Conservation (phyloP, 2,329 filamentous ascomycete genomes). For the Sphaerulina vaccinii region DNA sequence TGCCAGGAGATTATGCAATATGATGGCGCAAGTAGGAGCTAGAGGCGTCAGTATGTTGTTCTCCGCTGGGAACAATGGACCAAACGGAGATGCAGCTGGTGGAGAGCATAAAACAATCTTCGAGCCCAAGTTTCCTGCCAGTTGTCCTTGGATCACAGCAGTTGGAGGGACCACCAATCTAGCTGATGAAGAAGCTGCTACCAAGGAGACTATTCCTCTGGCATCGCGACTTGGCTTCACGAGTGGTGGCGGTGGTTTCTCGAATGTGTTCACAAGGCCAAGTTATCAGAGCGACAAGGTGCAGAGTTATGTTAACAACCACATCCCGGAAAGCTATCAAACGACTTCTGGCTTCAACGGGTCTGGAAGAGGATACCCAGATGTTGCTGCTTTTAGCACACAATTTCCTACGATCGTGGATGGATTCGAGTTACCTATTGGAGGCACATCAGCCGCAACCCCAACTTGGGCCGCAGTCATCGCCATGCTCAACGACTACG, state of each 20-base stretch:
- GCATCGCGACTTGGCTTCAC: slow-evolving; percentile 20
- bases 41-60: slow-evolving; percentile 63
- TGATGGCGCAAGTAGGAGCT: slow-evolving; percentile 64
- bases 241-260: slow-evolving; percentile 42
- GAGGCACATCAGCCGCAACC: slow-evolving; percentile 52
- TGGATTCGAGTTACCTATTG: slow-evolving; percentile 31
- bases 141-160: slow-evolving; percentile 48
- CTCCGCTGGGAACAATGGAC: slow-evolving; percentile 60
- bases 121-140: slow-evolving; percentile 47
- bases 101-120: slow-evolving; percentile 47
- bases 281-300: slow-evolving; percentile 44
- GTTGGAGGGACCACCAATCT: slow-evolving; percentile 41
- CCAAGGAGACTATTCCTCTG: slow-evolving; percentile 20
- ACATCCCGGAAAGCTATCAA: slow-evolving; percentile 41
- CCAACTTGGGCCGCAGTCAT: slow-evolving; percentile 60
- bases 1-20: slow-evolving; percentile 59
- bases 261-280: slow-evolving; percentile 45
- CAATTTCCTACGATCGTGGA: slow-evolving; percentile 40
- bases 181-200: slow-evolving; percentile 26
- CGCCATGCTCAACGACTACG: slow-evolving; percentile 61
- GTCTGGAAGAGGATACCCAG: slow-evolving; percentile 45
- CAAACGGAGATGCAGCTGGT: slow-evolving; percentile 24
- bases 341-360: slow-evolving; percentile 44
- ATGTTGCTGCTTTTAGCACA: slow-evolving; percentile 49
- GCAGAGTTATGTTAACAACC: slow-evolving; percentile 39